A percentile compares a stretch with the other conserved stretches of the same genome.
These are phyloP conservation scores for Capsicum pubescens DNA, from an alignment of 257 asterid genomes.

Conservation along the genomic window DNA sequence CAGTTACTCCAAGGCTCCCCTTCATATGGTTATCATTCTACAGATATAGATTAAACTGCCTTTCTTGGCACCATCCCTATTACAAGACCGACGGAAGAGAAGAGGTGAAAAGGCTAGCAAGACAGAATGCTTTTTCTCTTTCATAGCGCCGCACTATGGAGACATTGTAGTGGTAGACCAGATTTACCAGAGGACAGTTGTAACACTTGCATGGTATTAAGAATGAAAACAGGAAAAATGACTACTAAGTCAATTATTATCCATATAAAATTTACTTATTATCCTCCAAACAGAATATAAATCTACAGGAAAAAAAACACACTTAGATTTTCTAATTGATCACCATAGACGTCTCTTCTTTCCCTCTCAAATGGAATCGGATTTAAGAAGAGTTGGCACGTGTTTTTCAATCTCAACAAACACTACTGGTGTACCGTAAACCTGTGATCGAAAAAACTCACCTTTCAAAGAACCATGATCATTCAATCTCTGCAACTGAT, in stretches of 20 bases:
- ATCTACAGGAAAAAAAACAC: neutral
- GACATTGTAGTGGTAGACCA: neutral
- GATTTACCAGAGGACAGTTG: neutral
- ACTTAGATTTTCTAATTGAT: neutral
- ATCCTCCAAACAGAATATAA: neutral
- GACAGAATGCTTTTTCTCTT: neutral
- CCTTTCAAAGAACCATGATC: conserved; percentile 93
- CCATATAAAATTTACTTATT: neutral
- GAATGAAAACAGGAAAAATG: conserved; percentile 1
- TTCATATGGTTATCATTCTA: neutral
- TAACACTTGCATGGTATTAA: neutral
- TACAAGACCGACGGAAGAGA: too few species aligned
- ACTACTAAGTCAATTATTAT: neutral
- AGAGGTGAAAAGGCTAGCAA: neutral
- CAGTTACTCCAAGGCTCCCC: too few species aligned
- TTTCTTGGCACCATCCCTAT: too few species aligned
- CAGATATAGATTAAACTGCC: too few species aligned
- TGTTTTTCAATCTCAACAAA: conserved; percentile 5
- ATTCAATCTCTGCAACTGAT: conserved; percentile 83
- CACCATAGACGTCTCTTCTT: neutral
- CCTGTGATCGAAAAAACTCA: conserved; percentile 33
- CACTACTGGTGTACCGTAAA: neutral
- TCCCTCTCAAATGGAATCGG: neutral
- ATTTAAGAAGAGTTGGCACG: neutral
- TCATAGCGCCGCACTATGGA: neutral